Evolutionary conservation across 345 rosid species (phyloP).

Genomic region (Crucihimalaya himalaica): DNA sequence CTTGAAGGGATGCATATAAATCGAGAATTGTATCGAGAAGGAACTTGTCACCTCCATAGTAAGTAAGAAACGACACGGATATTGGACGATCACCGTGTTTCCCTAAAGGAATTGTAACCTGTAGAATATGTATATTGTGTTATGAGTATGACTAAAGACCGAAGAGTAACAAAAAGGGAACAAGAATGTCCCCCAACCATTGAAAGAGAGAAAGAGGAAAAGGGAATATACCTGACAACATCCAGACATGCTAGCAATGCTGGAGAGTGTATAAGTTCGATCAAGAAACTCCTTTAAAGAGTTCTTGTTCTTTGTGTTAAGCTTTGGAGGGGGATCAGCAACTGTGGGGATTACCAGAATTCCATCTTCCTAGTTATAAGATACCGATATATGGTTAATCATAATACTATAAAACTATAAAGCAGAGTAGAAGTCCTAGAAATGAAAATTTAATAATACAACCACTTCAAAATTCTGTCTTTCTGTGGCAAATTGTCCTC

Average conservation of each 20-base stretch:
- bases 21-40: conserved; percentile 86
- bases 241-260: conserved; percentile 91
- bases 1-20: conserved; percentile 77
- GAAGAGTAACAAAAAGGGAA: conserved; percentile 7
- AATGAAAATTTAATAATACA: background rate
- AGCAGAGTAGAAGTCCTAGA: background rate
- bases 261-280: conserved; percentile 56
- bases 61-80: conserved; percentile 77
- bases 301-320: conserved; percentile 57
- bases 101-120: conserved; percentile 88
- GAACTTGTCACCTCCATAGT: conserved; percentile 85
- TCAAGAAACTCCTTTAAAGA: conserved; percentile 57
- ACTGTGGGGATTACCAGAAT: conserved; percentile 81
- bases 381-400: conserved; percentile 16
- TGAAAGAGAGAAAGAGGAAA: conserved; percentile 19
- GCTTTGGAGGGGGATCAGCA: conserved; percentile 67
- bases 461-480: background rate
- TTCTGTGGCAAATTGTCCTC: background rate
- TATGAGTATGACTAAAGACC: background rate
- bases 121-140: conserved; percentile 27
- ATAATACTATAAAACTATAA: background rate
- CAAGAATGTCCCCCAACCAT: conserved; percentile 2
- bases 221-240: conserved; percentile 74
- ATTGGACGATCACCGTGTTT: conserved; percentile 64
- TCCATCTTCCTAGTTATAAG: conserved; percentile 60